Conservation (phyloP, 2,329 filamentous ascomycete species). For the Lithohypha guttulata region DNA sequence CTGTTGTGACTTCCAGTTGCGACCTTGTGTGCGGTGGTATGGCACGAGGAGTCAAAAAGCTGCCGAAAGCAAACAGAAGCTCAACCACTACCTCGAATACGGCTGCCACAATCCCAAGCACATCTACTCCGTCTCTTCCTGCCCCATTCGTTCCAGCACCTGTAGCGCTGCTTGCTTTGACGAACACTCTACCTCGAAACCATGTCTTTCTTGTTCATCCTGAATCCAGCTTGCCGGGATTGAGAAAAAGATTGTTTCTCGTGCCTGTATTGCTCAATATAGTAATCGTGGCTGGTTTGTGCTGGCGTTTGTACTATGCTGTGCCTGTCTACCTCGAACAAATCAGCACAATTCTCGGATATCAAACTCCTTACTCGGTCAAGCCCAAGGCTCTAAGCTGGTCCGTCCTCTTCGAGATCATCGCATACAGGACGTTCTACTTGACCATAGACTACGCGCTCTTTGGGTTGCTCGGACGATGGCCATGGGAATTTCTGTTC, state of each 20-base stretch:
- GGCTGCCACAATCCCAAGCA: neutral
- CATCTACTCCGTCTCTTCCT: constrained; percentile 13
- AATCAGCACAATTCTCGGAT: constrained; percentile 52
- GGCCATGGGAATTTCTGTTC: constrained; percentile 62
- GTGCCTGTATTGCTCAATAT: constrained; percentile 71
- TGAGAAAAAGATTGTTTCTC: constrained; percentile 75
- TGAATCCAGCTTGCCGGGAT: constrained; percentile 55
- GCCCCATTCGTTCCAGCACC: constrained; percentile 18
- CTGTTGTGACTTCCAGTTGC: constrained; percentile 1
- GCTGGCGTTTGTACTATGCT: constrained; percentile 58
- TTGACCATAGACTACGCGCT: constrained; percentile 67
- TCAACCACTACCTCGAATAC: neutral
- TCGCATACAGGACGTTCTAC: constrained; percentile 49
- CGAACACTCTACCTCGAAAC: constrained; percentile 52
- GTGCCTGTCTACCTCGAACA: constrained; percentile 63
- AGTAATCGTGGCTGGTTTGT: constrained; percentile 52
- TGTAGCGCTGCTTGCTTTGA: constrained; percentile 35
- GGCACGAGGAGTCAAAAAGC: constrained; percentile 8
- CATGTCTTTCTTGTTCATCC: constrained; percentile 79
- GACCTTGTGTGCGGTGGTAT: constrained; percentile 4
- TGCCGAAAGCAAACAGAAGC: neutral
- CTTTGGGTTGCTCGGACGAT: constrained; percentile 57
- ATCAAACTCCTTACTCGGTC: constrained; percentile 56
- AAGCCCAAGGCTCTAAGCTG: constrained; percentile 47
- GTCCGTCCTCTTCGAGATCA: constrained; percentile 44